Evolutionary conservation across 306 rosid species (phyloP), one percentile per base, ranked within the genome.

Genomic region (Castanea crenata): DNA sequence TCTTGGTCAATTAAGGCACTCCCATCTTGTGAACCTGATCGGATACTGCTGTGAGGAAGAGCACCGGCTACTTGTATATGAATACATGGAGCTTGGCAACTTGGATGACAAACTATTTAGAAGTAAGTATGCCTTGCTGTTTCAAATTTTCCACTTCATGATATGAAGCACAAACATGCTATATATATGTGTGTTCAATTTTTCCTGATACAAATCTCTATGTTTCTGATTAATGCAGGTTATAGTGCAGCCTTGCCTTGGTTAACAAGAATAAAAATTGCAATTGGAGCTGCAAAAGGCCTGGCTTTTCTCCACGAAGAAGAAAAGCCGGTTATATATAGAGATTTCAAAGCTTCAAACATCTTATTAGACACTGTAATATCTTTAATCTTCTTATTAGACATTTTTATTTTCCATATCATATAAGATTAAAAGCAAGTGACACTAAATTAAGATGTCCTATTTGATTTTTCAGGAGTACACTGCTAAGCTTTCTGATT

Each of bases 41-140:
- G 99, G 97, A 2, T 91, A 96, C 65, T 93, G 98, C 87, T 85
- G 92, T 55, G 98, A 96, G 84, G 98, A 96, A 78, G 96, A 91
- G 34, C 79, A 96, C 8, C 86, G 99, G 81, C 94, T 91, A 85
- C 96, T 93, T 74, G 99, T 93, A n/a, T 96, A 96, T 54, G 94
- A 96, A 73, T 96, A 86, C 86, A 84, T n/a, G 96, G 91, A 87
- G 19, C 55, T n/a, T 31, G 98, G 99, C n/a, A 93, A 88, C 83
- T 85, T 96, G 25, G 96, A 96, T 34, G 63, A 81, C 80, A 80
- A 85, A 25, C 85, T 96, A 71, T 96, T 91, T 76, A 88, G 86
- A 86, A 83, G 97, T 92, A 75, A 5, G 9, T 38, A 25, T 73
- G 74, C 73, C 21, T 75, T 76, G 61, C 14, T 68, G 49, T 73